These are phyloP conservation scores for Flaveria trinervia DNA, from an alignment of 129 eudicot genomes.

Conservation along the genomic window DNA sequence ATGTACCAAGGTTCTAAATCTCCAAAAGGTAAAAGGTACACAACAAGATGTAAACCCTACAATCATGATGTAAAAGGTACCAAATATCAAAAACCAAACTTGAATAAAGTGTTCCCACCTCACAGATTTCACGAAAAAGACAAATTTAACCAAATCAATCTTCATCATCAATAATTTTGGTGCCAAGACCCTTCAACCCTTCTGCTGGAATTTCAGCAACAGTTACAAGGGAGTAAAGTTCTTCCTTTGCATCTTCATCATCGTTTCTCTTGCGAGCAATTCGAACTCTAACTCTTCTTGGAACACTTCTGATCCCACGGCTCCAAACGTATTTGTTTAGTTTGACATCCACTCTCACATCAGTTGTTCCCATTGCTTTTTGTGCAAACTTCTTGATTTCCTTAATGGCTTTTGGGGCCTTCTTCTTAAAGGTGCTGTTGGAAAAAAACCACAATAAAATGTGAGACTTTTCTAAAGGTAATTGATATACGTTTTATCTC, in stretches of 20 bases:
- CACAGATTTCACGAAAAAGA: slow-evolving; percentile 19
- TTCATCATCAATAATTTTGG: slow-evolving; percentile 66
- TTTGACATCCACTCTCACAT: slow-evolving; percentile 76
- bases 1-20: slow-evolving; percentile 8
- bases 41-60: slow-evolving; percentile 6
- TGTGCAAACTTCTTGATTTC: slow-evolving; percentile 69
- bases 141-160: slow-evolving; percentile 28
- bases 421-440: slow-evolving; percentile 59
- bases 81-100: slow-evolving; percentile 25
- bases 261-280: slow-evolving; percentile 77
- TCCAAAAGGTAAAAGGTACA: slow-evolving; percentile 14
- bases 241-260: slow-evolving; percentile 77
- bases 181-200: slow-evolving; percentile 71
- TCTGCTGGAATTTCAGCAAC: slow-evolving; percentile 65
- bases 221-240: slow-evolving; percentile 72
- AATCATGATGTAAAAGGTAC: slow-evolving; percentile 16
- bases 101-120: slow-evolving; percentile 12
- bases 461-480: no score
- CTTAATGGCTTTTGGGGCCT: slow-evolving; percentile 79
- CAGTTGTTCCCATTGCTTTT: slow-evolving; percentile 71
- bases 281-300: slow-evolving; percentile 71
- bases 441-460: not conserved
- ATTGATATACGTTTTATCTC: not conserved
- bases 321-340: slow-evolving; percentile 75
- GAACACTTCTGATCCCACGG: slow-evolving; percentile 74